A percentile compares a stretch with the other conserved stretches of the same genome.
Conservation (phyloP, 176 grass and related monocot genomes). For the Aegilops sharonensis region DNA sequence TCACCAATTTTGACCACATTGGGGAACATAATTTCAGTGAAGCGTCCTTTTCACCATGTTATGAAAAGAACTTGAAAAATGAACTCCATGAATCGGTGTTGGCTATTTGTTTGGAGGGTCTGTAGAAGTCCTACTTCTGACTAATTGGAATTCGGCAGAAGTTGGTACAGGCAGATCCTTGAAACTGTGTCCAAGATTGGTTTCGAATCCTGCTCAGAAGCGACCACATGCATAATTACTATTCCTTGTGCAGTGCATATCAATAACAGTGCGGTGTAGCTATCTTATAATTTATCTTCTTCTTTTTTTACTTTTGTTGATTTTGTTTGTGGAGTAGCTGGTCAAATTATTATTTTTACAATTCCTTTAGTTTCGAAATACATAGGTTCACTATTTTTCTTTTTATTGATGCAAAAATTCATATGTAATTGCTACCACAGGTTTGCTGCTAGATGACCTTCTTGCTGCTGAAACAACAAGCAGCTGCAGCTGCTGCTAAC, state of each 20-base stretch:
- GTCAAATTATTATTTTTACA: background rate
- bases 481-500: slow-evolving; percentile 51
- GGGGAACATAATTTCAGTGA: background rate
- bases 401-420: slow-evolving; percentile 11
- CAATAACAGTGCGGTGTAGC: background rate
- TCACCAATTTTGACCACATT: background rate
- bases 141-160: background rate
- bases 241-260: background rate
- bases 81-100: background rate
- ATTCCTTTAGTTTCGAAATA: background rate
- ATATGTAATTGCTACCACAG: slow-evolving; percentile 33
- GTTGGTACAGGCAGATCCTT: background rate
- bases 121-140: background rate
- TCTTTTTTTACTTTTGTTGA: background rate
- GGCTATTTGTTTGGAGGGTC: background rate
- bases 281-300: background rate
- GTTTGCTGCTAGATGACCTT: slow-evolving; percentile 83
- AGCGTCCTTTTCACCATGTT: background rate
- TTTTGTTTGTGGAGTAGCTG: background rate
- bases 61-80: too few relatives aligned
- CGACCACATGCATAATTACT: too few relatives aligned
- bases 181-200: too few relatives aligned
- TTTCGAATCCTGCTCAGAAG: background rate
- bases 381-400: background rate
- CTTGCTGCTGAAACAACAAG: slow-evolving; percentile 88